These are phyloP conservation scores for Dryas integrifolia DNA, from an alignment of 331 rosid genomes.

Conservation along the genomic window DNA sequence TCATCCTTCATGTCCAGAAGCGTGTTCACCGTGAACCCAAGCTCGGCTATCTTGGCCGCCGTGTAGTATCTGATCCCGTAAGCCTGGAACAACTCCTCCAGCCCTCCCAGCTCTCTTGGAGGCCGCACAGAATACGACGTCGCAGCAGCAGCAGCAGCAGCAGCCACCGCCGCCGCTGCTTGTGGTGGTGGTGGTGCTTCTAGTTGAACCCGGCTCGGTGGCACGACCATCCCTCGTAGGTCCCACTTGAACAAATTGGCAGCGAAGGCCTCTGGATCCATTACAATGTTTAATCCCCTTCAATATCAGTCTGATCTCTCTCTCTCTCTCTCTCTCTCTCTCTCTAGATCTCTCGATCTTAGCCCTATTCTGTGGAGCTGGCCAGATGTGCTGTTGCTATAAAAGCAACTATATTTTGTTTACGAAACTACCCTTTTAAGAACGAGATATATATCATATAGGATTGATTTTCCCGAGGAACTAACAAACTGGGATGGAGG, in stretches of 20 bases:
- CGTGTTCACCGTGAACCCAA: constrained; percentile 81
- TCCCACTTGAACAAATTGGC: constrained; percentile 76
- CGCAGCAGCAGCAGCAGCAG: not conserved
- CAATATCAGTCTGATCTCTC: too few species aligned
- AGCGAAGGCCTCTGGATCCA: constrained; percentile 80
- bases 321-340: not conserved
- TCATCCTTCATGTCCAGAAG: constrained; percentile 72
- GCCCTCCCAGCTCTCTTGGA: constrained; percentile 53
- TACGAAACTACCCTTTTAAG: constrained; percentile 43
- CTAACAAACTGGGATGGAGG: not conserved
- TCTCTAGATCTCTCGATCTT: not conserved
- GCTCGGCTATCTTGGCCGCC: constrained; percentile 77
- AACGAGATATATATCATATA: too few species aligned
- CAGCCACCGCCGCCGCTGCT: not conserved
- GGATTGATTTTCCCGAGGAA: constrained; percentile 5
- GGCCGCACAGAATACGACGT: constrained; percentile 5
- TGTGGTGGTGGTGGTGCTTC: constrained; percentile 22
- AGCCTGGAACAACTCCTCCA: constrained; percentile 73
- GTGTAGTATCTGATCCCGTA: constrained; percentile 82
- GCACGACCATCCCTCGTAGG: constrained; percentile 49
- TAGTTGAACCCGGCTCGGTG: constrained; percentile 23
- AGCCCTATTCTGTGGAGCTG: constrained; percentile 26
- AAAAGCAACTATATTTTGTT: constrained; percentile 4
- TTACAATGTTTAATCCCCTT: not conserved
- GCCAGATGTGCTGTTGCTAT: constrained; percentile 23